These are phyloP conservation scores for Salix brachista DNA, from an alignment of 345 rosid genomes.

Conservation along the genomic window DNA sequence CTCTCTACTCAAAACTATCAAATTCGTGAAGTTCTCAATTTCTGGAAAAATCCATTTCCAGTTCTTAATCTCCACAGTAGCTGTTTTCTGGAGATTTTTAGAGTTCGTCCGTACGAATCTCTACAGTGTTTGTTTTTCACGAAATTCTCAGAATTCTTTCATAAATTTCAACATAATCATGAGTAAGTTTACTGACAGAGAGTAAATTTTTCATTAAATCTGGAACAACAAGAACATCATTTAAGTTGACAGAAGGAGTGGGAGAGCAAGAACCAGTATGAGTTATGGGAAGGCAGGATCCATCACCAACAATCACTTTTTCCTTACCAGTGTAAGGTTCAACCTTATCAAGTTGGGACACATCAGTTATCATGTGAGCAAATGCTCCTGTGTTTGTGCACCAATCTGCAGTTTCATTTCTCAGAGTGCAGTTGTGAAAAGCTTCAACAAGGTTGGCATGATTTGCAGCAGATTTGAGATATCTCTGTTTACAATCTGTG, in stretches of 20 bases:
- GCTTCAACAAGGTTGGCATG: neutral
- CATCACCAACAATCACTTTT: conserved; percentile 9
- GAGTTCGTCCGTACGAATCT: no score
- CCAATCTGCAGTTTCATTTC: neutral
- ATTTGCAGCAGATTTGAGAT: neutral
- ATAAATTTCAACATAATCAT: no score
- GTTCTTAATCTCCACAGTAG: no score
- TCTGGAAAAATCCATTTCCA: no score
- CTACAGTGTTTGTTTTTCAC: no score
- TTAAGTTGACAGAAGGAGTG: neutral
- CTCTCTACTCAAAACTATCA: no score
- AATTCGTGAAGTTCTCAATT: no score
- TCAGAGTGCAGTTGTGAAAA: accelerated
- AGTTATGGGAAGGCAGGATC: conserved; percentile 2
- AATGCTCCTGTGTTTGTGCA: neutral
- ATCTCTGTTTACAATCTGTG: neutral
- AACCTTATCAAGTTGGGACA: neutral
- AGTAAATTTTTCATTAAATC: neutral
- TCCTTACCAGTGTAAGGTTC: conserved; percentile 7
- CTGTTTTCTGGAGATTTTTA: accelerated
- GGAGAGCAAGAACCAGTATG: neutral
- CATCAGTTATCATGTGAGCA: neutral
- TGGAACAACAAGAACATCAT: conserved; percentile 6
- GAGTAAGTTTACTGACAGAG: neutral
- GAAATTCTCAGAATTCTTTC: no score